Evolutionary conservation across 2,329 filamentous ascomycete genomes (phyloP).

Genomic region (Calonectria hawksworthii): DNA sequence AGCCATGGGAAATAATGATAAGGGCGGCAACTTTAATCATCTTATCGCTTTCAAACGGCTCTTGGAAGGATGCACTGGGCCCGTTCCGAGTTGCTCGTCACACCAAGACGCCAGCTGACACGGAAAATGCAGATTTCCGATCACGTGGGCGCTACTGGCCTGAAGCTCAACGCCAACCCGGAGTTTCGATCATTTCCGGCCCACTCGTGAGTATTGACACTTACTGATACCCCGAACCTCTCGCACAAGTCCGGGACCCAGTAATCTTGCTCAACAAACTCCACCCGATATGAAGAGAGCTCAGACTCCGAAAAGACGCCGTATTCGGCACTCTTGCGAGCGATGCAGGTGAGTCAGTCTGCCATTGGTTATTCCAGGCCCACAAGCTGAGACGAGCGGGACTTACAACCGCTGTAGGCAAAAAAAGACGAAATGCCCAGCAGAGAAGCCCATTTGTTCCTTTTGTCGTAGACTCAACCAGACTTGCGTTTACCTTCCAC

Average conservation of each 20-base stretch:
- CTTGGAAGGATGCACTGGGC: neutral
- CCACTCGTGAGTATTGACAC: neutral
- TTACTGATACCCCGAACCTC: neutral
- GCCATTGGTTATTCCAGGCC: neutral
- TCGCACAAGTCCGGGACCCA: neutral
- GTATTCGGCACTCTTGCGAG: constrained; percentile 42
- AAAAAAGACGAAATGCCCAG: constrained; percentile 44
- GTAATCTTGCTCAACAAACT: neutral
- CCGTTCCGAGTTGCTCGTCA: neutral
- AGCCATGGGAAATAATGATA: neutral
- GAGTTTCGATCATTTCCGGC: constrained; percentile 11
- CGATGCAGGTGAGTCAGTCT: constrained; percentile 36
- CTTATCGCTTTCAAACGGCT: neutral
- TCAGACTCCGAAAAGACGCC: neutral
- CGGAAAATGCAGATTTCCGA: neutral
- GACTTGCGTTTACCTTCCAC: constrained; percentile 38
- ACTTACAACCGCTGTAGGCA: constrained; percentile 22
- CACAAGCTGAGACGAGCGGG: neutral
- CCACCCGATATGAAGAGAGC: neutral
- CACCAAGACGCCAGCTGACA: neutral
- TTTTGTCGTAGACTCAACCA: constrained; percentile 37
- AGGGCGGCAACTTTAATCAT: neutral
- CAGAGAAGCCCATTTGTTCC: constrained; percentile 41
- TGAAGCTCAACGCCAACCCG: neutral
- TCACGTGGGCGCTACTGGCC: neutral